A percentile compares a stretch with the other conserved stretches of the same genome.
phyloP scores from a whole-genome alignment of 768 basidiomycete species.

The Rhizopogon vesiculosus region DNA sequence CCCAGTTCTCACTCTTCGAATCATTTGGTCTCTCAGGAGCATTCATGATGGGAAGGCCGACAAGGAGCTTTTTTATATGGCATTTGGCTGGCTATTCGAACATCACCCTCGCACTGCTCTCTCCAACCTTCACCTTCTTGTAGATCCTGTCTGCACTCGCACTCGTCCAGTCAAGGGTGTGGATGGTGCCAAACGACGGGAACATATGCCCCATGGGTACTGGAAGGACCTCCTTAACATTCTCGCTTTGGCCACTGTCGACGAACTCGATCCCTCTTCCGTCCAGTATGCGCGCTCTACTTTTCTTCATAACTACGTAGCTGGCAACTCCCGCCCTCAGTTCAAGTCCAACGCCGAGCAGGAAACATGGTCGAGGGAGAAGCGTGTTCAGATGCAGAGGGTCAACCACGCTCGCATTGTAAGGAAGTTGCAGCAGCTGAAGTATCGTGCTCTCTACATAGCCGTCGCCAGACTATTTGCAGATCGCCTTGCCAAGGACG shows the following conservation, averaged over 20 bases:
- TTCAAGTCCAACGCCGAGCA: slow-evolving; percentile 18
- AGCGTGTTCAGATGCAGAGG: slow-evolving; percentile 16
- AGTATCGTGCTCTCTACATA: slow-evolving; percentile 60
- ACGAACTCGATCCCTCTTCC: slow-evolving; percentile 33
- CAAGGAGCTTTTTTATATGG: slow-evolving; percentile 58
- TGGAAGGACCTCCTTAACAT: slow-evolving; percentile 78
- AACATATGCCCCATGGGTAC: slow-evolving; percentile 48
- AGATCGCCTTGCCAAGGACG: slow-evolving; percentile 44
- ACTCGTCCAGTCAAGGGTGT: slow-evolving; percentile 19
- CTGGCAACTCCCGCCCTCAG: slow-evolving; percentile 20
- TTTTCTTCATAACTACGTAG: slow-evolving; percentile 22
- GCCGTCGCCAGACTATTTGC: slow-evolving; percentile 59
- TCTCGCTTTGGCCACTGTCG: slow-evolving; percentile 51
- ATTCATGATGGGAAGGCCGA: slow-evolving; percentile 68
- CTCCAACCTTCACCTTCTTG: slow-evolving; percentile 48
- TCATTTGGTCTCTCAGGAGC: slow-evolving; percentile 66
- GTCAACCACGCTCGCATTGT: slow-evolving; percentile 32
- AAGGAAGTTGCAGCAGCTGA: slow-evolving; percentile 39
- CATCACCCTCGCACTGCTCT: slow-evolving; percentile 70
- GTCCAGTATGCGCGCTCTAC: slow-evolving; percentile 7
- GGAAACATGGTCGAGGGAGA: slow-evolving; percentile 16
- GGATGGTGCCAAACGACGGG: slow-evolving; percentile 9
- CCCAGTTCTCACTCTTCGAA: slow-evolving; percentile 48
- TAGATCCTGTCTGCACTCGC: slow-evolving; percentile 43
- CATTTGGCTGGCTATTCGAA: slow-evolving; percentile 65